Conservation (phyloP, 345 rosid genomes). For the Carallia brachiata region DNA sequence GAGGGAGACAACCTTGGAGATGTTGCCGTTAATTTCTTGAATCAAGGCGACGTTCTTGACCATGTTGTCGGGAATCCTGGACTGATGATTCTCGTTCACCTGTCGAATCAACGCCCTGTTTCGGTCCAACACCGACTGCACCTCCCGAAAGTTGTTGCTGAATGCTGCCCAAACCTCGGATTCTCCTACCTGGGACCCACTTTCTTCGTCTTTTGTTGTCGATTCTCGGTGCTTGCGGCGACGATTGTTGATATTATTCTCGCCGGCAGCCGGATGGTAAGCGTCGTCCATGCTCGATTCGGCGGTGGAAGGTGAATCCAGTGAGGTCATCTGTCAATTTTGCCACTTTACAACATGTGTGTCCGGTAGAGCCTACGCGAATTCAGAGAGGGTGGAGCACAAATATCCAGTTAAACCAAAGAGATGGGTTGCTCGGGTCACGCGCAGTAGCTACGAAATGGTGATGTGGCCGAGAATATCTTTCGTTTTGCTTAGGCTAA, state of each 20-base stretch:
- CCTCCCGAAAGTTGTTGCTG: conserved; percentile 53
- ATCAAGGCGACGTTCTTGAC: conserved; percentile 84
- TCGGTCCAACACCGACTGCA: conserved; percentile 77
- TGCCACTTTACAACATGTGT: too few species aligned
- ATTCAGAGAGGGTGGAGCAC: not conserved
- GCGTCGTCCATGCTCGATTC: conserved; percentile 25
- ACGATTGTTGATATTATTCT: conserved; percentile 6
- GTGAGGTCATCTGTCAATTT: conserved; percentile 3
- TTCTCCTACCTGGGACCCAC: conserved; percentile 36
- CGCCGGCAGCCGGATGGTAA: conserved; percentile 22
- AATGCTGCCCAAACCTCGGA: conserved; percentile 57
- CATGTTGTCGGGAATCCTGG: conserved; percentile 72
- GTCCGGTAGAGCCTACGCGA: not conserved
- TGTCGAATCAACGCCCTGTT: conserved; percentile 77
- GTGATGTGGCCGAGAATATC: too few species aligned
- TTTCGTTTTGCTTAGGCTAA: too few species aligned
- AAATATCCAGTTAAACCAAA: not conserved
- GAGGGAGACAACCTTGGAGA: conserved; percentile 70
- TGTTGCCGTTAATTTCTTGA: conserved; percentile 82
- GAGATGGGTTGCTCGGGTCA: too few species aligned
- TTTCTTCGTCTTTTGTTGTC: conserved; percentile 23
- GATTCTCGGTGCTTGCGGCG: not conserved
- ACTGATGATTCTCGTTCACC: conserved; percentile 88
- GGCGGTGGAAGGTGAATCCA: conserved; percentile 16
- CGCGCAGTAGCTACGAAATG: too few species aligned